Base-by-base conservation (phyloP, 2,329 filamentous ascomycete genomes). In the Beauveria asiatica region DNA sequence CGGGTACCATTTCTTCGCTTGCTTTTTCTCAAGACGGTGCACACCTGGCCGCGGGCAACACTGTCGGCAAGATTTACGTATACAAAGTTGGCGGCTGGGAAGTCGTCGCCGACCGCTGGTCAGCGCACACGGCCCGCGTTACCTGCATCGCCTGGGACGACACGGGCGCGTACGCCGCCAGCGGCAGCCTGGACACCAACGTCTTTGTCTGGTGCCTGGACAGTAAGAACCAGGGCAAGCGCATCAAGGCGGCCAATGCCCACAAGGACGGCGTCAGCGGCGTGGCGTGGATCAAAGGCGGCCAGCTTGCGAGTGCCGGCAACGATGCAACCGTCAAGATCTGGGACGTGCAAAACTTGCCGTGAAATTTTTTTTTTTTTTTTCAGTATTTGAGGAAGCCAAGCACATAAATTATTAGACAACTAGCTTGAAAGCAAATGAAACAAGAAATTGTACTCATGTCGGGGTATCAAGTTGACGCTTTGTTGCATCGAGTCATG, bases 221-320 rank as follows among this genome's bases (percentile, higher is more conserved):
- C 44, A 89, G 90, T 70, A 80, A 75, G 63, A 88, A 90, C 68
- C 93, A 93, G 0, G 92, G 90, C 2, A 89, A 89, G 73, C 83
- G 93, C 66, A 83, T 95, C 66, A 93, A 94, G 77, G 87, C 86
- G 16, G 76, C 85, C 23, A 96, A 96, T 70, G 92, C 93, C 54
- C 94, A 99, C 76, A 97, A 97, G 76, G 94, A 97, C 70, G 94
- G 94, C 10, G 92, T 97, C 19, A 91, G 88, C 66, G 93, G 90
- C 17, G 88, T 97, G 17, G 82, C 82, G 13, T 99, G 93, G 92
- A 80, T 90, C 16, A 81, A 80, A 30, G 84, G 82, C 9, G 79
- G 79, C 61, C 90, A 83, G 75, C 80, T 97, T 54, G 85, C 89
- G 10, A 95, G 88, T 66, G 84, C 85, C 5, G 94, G 94, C 50